Evolutionary conservation across 164 flowering plant species (phyloP).

Genomic region (Stephania cephalantha): DNA sequence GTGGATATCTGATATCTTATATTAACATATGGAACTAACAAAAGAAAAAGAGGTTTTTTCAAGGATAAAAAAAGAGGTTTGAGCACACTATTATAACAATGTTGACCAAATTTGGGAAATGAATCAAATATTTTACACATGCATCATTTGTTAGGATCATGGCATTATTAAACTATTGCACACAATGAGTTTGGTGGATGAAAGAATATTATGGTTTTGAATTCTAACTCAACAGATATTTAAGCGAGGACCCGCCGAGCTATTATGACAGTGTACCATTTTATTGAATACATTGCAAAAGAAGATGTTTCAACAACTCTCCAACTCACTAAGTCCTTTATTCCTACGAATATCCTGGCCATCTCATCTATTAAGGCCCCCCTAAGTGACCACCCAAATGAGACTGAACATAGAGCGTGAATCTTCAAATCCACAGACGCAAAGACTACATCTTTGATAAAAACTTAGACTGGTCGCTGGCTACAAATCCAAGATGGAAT

Average conservation of each 20-base stretch:
- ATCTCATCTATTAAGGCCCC: neutral
- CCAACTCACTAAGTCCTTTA: slow-evolving; percentile 1
- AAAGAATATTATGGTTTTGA: neutral
- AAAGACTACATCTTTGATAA: no score
- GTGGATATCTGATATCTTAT: slow-evolving; percentile 2
- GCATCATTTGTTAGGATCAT: neutral
- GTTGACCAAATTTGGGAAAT: neutral
- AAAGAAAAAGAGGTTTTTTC: no score
- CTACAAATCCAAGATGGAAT: no score
- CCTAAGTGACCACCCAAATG: neutral
- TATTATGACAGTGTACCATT: neutral
- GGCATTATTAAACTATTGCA: neutral
- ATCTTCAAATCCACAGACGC: no score
- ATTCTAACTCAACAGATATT: neutral
- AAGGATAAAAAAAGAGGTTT: neutral
- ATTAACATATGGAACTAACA: no score
- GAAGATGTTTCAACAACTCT: neutral
- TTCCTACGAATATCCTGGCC: neutral
- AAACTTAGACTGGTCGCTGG: no score
- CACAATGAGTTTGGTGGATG: neutral
- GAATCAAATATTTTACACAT: neutral
- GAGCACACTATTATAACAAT: neutral
- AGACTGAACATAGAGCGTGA: no score
- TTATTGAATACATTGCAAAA: neutral
- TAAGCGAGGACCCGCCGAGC: neutral